Evolutionary conservation across 2,329 filamentous ascomycete species (phyloP).

Genomic region (Colletotrichum sp.): DNA sequence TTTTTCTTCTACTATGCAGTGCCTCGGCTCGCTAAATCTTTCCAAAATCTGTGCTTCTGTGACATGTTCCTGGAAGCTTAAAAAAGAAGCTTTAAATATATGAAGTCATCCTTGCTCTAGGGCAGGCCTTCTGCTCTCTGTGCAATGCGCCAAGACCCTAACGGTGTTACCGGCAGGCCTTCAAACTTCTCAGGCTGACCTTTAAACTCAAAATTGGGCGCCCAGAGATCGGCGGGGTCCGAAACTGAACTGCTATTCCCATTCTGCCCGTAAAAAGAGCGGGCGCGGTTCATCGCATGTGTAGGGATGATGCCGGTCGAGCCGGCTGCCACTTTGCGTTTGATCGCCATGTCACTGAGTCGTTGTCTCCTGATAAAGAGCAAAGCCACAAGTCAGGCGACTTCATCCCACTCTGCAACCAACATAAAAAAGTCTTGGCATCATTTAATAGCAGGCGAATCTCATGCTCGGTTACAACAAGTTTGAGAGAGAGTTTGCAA

Average conservation of each 20-base stretch:
- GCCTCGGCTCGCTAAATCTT: neutral
- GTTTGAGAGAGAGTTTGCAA: neutral
- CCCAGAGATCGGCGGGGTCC: neutral
- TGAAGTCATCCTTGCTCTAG: neutral
- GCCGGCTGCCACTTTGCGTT: neutral
- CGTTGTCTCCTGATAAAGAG: neutral
- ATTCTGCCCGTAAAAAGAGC: neutral
- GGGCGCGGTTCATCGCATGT: neutral
- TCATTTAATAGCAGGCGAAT: neutral
- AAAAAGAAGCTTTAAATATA: neutral
- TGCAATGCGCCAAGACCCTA: neutral
- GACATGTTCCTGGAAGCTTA: neutral
- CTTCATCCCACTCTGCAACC: neutral
- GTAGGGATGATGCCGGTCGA: neutral
- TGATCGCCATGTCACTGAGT: neutral
- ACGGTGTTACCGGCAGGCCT: neutral
- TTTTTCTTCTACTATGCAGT: neutral
- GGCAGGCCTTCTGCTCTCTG: neutral
- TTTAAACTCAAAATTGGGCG: neutral
- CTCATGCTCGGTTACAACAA: neutral
- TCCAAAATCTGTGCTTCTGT: neutral
- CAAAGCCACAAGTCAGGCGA: neutral
- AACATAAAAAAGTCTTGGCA: neutral
- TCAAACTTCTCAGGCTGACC: neutral
- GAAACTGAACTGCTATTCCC: neutral